These are phyloP conservation scores for Simplicillium sp. DNA, from an alignment of 2,329 filamentous ascomycete genomes.

Conservation along the genomic window DNA sequence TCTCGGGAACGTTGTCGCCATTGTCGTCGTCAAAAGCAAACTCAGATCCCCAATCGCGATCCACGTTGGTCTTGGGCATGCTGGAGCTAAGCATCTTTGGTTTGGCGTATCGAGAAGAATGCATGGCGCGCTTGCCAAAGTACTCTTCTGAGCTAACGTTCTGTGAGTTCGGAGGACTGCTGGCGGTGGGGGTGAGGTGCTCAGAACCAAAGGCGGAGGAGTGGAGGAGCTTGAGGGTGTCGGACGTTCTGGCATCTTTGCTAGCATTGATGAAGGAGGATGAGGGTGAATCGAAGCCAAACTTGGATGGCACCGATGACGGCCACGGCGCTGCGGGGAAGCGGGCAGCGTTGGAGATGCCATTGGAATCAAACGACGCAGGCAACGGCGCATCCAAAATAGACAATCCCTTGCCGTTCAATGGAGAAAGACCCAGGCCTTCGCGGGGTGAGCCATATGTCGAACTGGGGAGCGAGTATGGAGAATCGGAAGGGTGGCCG, in stretches of 20 bases:
- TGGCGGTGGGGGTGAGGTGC: constrained; percentile 43
- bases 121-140: constrained; percentile 63
- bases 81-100: constrained; percentile 60
- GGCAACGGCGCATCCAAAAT: constrained; percentile 87
- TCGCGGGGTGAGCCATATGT: constrained; percentile 78
- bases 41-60: constrained; percentile 54
- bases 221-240: constrained; percentile 55
- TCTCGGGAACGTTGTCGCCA: constrained; percentile 26
- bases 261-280: constrained; percentile 54
- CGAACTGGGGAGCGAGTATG: constrained; percentile 45
- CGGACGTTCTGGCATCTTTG: constrained; percentile 51
- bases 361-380: constrained; percentile 92
- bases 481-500: constrained; percentile 47
- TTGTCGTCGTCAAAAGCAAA: constrained; percentile 80
- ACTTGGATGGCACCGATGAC: constrained; percentile 85
- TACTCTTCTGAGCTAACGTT: constrained; percentile 46
- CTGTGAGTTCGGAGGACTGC: constrained; percentile 41
- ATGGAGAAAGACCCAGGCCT: constrained; percentile 72
- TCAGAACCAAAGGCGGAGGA: constrained; percentile 60
- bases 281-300: constrained; percentile 78
- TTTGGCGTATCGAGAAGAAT: constrained; percentile 58
- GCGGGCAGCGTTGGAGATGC: constrained; percentile 82
- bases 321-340: constrained; percentile 74
- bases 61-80: constrained; percentile 54
- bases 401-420: constrained; percentile 63